Conservation (phyloP, 2,329 filamentous ascomycete genomes). For the Myriangium duriaei region DNA sequence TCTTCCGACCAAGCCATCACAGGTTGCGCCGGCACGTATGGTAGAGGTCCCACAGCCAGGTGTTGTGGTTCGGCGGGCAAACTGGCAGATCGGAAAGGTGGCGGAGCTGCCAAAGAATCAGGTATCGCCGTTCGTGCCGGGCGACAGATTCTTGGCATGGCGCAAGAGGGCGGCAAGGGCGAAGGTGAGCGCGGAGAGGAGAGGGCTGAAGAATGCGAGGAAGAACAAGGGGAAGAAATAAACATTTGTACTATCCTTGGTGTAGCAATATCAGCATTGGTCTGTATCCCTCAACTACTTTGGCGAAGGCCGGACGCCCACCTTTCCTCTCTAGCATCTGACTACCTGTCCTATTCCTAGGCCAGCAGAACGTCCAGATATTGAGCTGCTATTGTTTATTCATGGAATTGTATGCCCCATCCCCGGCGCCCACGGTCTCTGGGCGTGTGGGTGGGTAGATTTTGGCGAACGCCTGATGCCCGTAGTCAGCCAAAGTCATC, state of each 20-base stretch:
- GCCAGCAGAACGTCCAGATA: too few species aligned
- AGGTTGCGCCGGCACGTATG: background rate
- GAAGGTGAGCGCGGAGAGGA: conserved; percentile 40
- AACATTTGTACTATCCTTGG: background rate
- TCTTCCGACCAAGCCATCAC: background rate
- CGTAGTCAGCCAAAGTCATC: too few species aligned
- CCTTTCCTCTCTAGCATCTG: too few species aligned
- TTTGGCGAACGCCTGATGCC: too few species aligned
- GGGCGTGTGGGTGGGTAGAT: too few species aligned
- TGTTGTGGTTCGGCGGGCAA: conserved; percentile 31
- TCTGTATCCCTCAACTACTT: too few species aligned
- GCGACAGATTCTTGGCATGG: conserved; percentile 54
- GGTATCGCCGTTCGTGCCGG: conserved; percentile 43
- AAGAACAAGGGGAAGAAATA: conserved; percentile 6
- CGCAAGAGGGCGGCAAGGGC: conserved; percentile 43
- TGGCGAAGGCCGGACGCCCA: too few species aligned
- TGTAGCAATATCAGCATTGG: too few species aligned
- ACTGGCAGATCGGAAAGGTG: conserved; percentile 54
- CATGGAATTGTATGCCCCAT: too few species aligned
- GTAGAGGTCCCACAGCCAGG: conserved; percentile 18
- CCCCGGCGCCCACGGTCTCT: too few species aligned
- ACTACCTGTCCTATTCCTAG: too few species aligned
- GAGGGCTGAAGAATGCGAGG: conserved; percentile 22
- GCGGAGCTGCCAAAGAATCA: conserved; percentile 48
- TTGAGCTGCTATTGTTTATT: too few species aligned